Evolutionary conservation across 2,329 filamentous ascomycete species (phyloP).

Genomic region (Phialocephala subalpina): DNA sequence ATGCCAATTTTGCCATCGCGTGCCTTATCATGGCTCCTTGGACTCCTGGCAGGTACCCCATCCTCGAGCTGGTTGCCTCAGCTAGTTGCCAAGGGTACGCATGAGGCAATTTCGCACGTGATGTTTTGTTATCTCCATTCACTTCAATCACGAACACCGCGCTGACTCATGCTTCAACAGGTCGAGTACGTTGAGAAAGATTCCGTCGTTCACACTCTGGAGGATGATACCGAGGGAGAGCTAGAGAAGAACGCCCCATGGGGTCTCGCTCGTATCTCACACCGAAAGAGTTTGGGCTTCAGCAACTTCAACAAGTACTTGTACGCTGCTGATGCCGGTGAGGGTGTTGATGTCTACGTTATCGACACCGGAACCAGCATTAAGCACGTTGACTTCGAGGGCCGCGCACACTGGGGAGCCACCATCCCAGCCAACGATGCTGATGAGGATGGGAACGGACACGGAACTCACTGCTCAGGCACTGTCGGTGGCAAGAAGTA

Average conservation of each 20-base stretch:
- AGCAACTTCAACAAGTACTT: conserved; percentile 98
- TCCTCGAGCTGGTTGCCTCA: conserved; percentile 1
- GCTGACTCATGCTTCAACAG: conserved; percentile 56
- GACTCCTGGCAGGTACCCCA: background rate
- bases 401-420: conserved; percentile 95
- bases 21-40: background rate
- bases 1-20: background rate
- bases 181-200: conserved; percentile 97
- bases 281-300: conserved; percentile 87
- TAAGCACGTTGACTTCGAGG: conserved; percentile 96
- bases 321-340: conserved; percentile 86
- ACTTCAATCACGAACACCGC: conserved; percentile 13
- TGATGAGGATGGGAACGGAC: conserved; percentile 94
- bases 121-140: conserved; percentile 20
- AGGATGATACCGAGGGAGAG: conserved; percentile 58
- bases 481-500: conserved; percentile 99
- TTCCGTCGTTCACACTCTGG: conserved; percentile 86
- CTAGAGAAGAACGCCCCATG: conserved; percentile 95
- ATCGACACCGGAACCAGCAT: conserved; percentile 97
- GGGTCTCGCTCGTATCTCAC: conserved; percentile 97
- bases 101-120: conserved; percentile 35
- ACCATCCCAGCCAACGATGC: conserved; percentile 87
- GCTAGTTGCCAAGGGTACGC: conserved; percentile 9
- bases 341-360: conserved; percentile 98
- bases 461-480: conserved; percentile 99